phyloP scores from a whole-genome alignment of 1,284 basidiomycete species.

The Caloboletus firmus region DNA sequence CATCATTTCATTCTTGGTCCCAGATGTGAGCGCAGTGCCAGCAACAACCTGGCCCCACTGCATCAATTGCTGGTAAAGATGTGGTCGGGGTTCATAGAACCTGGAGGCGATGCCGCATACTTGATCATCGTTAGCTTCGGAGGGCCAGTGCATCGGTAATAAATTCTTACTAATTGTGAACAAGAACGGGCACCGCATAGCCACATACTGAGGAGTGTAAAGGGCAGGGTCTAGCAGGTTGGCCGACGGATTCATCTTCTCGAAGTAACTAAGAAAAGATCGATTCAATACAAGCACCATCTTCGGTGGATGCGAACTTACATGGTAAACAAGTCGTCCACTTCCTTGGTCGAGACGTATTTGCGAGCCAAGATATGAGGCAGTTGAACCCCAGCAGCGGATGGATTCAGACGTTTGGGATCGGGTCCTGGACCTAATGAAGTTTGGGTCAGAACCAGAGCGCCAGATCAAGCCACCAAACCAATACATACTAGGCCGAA shows the following conservation, averaged over 20 bases:
- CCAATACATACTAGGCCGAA: conserved; percentile 56
- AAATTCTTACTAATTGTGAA: conserved; percentile 75
- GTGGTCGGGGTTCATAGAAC: conserved; percentile 64
- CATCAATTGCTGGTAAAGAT: conserved; percentile 66
- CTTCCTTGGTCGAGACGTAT: conserved; percentile 69
- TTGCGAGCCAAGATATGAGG: conserved; percentile 72
- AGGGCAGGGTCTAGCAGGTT: conserved; percentile 73
- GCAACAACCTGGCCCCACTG: conserved; percentile 71
- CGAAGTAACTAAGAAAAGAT: conserved; percentile 57
- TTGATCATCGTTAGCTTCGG: conserved; percentile 31
- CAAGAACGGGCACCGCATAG: conserved; percentile 71
- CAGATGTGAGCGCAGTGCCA: conserved; percentile 68
- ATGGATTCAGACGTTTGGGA: conserved; percentile 33
- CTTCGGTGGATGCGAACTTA: conserved; percentile 38
- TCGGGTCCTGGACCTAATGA: conserved; percentile 47
- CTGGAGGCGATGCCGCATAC: conserved; percentile 79
- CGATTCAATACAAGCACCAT: conserved; percentile 2
- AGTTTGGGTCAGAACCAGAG: not conserved
- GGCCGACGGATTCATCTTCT: conserved; percentile 71
- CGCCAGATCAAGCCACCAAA: not conserved
- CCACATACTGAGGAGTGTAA: conserved; percentile 72
- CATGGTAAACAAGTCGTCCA: conserved; percentile 78
- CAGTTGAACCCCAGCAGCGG: conserved; percentile 44
- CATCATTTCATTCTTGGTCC: conserved; percentile 74
- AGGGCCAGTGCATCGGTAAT: not conserved